Base-by-base conservation (phyloP, 495 filamentous ascomycete genomes). In the Articulospora tetracladia region DNA sequence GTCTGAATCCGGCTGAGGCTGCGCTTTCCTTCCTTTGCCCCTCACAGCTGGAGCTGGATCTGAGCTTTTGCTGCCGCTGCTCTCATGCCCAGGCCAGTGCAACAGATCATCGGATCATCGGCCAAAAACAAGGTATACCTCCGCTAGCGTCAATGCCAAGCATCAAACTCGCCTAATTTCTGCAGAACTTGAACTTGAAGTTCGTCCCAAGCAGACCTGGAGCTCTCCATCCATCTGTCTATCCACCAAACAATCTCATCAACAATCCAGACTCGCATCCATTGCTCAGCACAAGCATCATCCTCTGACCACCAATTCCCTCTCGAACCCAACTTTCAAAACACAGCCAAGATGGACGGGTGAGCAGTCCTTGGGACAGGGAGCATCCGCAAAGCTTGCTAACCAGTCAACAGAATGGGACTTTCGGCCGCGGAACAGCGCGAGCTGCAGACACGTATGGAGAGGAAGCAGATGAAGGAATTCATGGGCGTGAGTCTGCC, bases 401-500 rank as follows among this genome's bases (percentile, higher is more conserved):
- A 44, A 51, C n/a, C n/a, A 59, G 15, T 61, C 28, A 55, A 60
- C 66, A 68, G 82, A 61, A 44, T 44, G 39, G 39, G 39, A 15
- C 91, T 98, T 73, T 92, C 86, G 60, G 73, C 82, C 66, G 73
- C 86, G 58, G 94, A 99, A 77, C 89, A 92, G 77, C 87, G 89
- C 74, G 91, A 98, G 81, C 88, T 99, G 72, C 85, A 93, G 68
- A 68, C 80, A 73, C 90, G 93, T 74, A 90, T 98, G 83, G 90
- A 98, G 79, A 87, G 87, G 76, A 93, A 92, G 76, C 94, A 99
- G 79, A 87, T 98, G 83, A 96, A 96, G 79, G 93, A 97, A 63
- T 97, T 98, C 72, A 96, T 97, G 89, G 89, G 82, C 64, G 94
- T 98, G 83, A 73, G 79, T 80, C 11, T 44, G 8, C 17, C 39